Evolutionary conservation across 1,139 yeast species (phyloP).

Genomic region (Lodderomyces oxycetoniae): DNA sequence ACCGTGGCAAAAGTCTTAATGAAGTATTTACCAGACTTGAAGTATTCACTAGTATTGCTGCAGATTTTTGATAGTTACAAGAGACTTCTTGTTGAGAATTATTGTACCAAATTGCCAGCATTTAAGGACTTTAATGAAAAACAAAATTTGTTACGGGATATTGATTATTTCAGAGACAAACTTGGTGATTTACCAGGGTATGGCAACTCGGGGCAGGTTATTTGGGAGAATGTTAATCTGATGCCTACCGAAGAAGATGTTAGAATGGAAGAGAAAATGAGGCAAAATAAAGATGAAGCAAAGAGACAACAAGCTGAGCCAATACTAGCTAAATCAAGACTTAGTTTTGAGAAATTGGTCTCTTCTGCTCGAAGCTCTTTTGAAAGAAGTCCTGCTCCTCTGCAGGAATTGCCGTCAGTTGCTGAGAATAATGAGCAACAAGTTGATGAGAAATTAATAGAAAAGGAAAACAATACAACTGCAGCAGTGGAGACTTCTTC

Average conservation of each 20-base stretch:
- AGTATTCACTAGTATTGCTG: slow-evolving; percentile 47
- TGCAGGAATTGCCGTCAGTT: slow-evolving; percentile 1
- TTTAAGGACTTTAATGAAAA: slow-evolving; percentile 53
- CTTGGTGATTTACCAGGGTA: slow-evolving; percentile 58
- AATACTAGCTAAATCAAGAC: slow-evolving; percentile 2
- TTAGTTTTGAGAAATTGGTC: slow-evolving; percentile 9
- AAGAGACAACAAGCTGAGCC: slow-evolving; percentile 7
- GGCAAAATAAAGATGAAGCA: slow-evolving; percentile 27
- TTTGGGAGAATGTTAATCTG: slow-evolving; percentile 61
- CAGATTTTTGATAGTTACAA: slow-evolving; percentile 61
- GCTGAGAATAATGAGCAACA: neutral
- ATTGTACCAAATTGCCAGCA: slow-evolving; percentile 45
- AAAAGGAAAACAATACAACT: too few relatives aligned
- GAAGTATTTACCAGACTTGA: slow-evolving; percentile 52
- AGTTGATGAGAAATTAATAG: too few relatives aligned
- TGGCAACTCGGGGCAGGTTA: slow-evolving; percentile 60
- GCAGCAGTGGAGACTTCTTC: too few relatives aligned
- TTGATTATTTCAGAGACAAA: slow-evolving; percentile 61
- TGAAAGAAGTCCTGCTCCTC: slow-evolving; percentile 7
- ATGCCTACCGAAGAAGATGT: slow-evolving; percentile 49
- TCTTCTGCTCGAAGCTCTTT: slow-evolving; percentile 10
- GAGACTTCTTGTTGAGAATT: slow-evolving; percentile 50
- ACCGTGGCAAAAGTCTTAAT: slow-evolving; percentile 59
- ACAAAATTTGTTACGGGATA: slow-evolving; percentile 52
- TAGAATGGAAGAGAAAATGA: slow-evolving; percentile 45